phyloP scores from a whole-genome alignment of 164 flowering plant species.

The Stephania yunnanensis region DNA sequence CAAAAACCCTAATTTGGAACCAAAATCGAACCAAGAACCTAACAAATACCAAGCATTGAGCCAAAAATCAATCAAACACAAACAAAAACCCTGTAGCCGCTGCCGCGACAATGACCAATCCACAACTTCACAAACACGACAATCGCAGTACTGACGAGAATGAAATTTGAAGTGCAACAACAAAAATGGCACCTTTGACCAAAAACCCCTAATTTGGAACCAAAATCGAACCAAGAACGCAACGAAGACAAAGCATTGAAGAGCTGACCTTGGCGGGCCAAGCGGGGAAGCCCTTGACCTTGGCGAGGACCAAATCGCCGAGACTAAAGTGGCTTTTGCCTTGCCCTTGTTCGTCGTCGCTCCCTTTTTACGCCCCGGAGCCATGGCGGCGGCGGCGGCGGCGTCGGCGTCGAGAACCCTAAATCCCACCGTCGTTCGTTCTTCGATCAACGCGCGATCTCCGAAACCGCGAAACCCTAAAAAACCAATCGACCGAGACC shows the following conservation, averaged over 20 bases:
- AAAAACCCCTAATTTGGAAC: constrained; percentile 7
- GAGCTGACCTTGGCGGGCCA: constrained; percentile 93
- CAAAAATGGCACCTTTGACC: not conserved
- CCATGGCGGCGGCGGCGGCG: constrained; percentile 57
- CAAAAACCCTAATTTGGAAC: constrained; percentile 3
- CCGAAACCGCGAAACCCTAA: not conserved
- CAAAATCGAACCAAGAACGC: not conserved
- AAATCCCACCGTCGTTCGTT: not conserved
- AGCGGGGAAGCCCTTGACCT: constrained; percentile 89
- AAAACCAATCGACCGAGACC: not conserved
- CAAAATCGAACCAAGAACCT: not conserved
- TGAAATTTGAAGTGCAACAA: not conserved
- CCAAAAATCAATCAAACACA: too few species aligned
- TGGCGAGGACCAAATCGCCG: constrained; percentile 99
- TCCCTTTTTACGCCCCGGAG: constrained; percentile 74
- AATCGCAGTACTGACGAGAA: too few species aligned
- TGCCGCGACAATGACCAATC: not conserved
- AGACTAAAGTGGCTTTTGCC: constrained; percentile 47
- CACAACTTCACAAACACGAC: not conserved
- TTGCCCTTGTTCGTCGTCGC: constrained; percentile 50
- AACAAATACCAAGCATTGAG: too few species aligned
- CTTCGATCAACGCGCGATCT: not conserved
- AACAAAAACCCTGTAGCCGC: not conserved
- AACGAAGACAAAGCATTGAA: not conserved
- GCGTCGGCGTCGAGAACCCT: constrained; percentile 27